phyloP scores from a whole-genome alignment of 805 yeast genomes.

The Spathaspora boniae region DNA sequence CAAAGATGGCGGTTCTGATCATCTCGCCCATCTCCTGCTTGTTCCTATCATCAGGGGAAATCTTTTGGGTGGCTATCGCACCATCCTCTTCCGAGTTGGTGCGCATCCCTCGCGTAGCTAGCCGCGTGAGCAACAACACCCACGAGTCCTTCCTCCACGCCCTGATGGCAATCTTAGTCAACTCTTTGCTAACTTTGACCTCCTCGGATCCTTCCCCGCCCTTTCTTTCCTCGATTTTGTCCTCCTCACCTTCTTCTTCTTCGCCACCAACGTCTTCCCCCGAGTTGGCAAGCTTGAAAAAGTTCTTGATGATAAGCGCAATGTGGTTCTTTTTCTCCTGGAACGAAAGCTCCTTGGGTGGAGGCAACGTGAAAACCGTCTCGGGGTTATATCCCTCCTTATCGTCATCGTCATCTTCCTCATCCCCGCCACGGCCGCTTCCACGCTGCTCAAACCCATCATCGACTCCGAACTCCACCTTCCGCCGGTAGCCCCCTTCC shows the following conservation, averaged over 20 bases:
- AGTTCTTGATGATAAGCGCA: conserved; percentile 54
- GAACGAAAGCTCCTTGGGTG: conserved; percentile 50
- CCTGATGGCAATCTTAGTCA: conserved; percentile 54
- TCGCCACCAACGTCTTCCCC: conserved; percentile 13
- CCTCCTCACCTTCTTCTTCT: conserved; percentile 12
- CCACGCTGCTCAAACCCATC: conserved; percentile 1
- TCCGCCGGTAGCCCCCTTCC: not conserved
- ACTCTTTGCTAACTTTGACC: conserved; percentile 34
- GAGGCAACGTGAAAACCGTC: conserved; percentile 50
- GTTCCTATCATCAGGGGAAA: conserved; percentile 20
- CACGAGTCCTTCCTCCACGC: conserved; percentile 65
- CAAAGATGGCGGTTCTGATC: conserved; percentile 67
- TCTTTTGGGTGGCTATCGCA: conserved; percentile 15
- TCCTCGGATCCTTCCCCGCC: conserved; percentile 14
- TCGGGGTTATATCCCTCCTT: conserved; percentile 36
- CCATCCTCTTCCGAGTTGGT: conserved; percentile 9
- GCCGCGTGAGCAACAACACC: conserved; percentile 68
- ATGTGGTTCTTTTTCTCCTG: conserved; percentile 59
- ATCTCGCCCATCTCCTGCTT: conserved; percentile 49
- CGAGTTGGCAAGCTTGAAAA: conserved; percentile 45
- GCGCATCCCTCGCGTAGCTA: conserved; percentile 78
- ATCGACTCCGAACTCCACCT: conserved; percentile 8
- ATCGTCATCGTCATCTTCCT: conserved; percentile 17
- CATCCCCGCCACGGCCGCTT: too few species aligned
- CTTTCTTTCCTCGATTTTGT: conserved; percentile 14